phyloP scores from a whole-genome alignment of 2,329 filamentous ascomycete species.

The Didymella keratinophila region DNA sequence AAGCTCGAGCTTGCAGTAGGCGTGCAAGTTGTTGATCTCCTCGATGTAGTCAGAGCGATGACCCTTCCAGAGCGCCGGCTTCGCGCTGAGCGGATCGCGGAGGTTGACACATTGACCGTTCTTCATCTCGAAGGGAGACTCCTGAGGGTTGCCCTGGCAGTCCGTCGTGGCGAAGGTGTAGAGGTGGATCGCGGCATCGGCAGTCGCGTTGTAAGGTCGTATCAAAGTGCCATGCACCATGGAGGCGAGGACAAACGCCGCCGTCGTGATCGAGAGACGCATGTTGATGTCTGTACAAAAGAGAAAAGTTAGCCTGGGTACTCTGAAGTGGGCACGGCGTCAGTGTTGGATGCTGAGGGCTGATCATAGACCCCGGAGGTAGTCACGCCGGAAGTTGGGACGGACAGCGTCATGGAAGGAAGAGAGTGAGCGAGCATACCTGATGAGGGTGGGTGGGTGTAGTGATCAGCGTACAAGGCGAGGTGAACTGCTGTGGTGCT shows the following conservation, averaged over 20 bases:
- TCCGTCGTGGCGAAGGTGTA: constrained; percentile 25
- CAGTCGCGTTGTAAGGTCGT: constrained; percentile 14
- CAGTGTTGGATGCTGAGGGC: not conserved
- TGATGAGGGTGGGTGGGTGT: not conserved
- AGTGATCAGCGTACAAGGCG: not conserved
- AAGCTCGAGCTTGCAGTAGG: constrained; percentile 23
- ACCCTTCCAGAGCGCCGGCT: constrained; percentile 20
- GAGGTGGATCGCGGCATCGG: constrained; percentile 16
- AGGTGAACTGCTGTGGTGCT: not conserved
- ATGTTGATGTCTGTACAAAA: constrained; percentile 20
- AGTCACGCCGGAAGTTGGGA: constrained; percentile 6
- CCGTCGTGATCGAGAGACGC: constrained; percentile 20
- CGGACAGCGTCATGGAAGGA: constrained; percentile 6
- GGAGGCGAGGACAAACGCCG: constrained; percentile 26
- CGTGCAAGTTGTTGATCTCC: constrained; percentile 22
- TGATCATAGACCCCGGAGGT: constrained; percentile 14
- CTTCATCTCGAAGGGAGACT: constrained; percentile 30
- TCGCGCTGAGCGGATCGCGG: constrained; percentile 21
- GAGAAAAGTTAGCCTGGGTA: not conserved
- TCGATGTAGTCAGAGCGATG: constrained; percentile 27
- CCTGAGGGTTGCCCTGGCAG: constrained; percentile 29
- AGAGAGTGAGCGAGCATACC: constrained; percentile 16
- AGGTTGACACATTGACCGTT: constrained; percentile 29
- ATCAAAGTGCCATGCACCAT: constrained; percentile 22
- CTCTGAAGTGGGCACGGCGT: too few species aligned